These are phyloP conservation scores for Liriodendron chinense DNA, from an alignment of 164 flowering plant genomes.

Conservation along the genomic window DNA sequence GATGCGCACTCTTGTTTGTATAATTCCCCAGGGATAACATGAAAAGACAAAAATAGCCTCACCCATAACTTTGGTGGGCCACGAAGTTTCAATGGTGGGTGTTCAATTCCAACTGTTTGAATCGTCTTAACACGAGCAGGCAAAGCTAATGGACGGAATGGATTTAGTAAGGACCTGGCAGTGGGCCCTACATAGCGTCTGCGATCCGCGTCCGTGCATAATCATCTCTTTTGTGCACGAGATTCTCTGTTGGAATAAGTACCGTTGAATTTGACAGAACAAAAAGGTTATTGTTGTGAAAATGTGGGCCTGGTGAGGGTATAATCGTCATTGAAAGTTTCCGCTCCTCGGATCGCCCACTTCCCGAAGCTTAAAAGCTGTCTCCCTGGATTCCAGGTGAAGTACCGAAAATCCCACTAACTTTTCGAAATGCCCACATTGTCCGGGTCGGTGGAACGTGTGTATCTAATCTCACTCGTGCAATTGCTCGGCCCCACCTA, in stretches of 20 bases:
- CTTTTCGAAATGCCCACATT: background rate
- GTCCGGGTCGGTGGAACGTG: background rate
- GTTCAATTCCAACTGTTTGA: too few relatives aligned
- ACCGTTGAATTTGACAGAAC: background rate
- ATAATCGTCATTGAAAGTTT: background rate
- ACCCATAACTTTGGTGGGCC: too few relatives aligned
- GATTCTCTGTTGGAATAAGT: background rate
- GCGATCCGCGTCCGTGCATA: background rate
- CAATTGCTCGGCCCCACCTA: too few relatives aligned
- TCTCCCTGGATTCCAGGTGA: background rate
- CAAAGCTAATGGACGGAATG: too few relatives aligned
- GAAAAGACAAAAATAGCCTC: too few relatives aligned
- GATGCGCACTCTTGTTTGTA: too few relatives aligned
- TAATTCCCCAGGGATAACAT: too few relatives aligned
- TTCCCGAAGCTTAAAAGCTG: background rate
- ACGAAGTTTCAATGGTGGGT: too few relatives aligned
- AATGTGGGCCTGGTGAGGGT: background rate
- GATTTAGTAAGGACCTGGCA: too few relatives aligned
- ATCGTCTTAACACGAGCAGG: too few relatives aligned
- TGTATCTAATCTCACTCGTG: too few relatives aligned
- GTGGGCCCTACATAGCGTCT: too few relatives aligned
- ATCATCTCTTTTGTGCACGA: background rate
- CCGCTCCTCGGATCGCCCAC: background rate
- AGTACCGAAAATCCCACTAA: background rate
- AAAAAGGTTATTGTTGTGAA: background rate